Base-by-base conservation (phyloP, 2,329 filamentous ascomycete species). In the Scopulariopsis brevicaulis region DNA sequence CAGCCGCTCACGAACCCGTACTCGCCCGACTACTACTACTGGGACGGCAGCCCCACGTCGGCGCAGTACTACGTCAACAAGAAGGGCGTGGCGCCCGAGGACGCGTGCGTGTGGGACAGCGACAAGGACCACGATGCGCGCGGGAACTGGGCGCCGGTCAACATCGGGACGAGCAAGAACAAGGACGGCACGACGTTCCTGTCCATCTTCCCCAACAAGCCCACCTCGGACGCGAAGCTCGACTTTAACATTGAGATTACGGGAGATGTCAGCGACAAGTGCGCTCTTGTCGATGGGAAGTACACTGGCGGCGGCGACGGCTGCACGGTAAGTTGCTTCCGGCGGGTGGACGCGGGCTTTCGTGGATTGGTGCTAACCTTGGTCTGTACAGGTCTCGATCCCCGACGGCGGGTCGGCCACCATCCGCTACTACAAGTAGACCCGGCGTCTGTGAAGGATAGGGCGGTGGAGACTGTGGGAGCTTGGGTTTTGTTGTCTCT, bases 11-110 rank as follows among this genome's bases (percentile, higher is more conserved):
- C 89, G 68, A 93, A 90, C 77, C 88, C 93, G 53, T 74, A 87
- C 63, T 83, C 85, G 60, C 69, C 70, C 54, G 78, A 75, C 55
- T 96, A 93, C 78, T 97, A 91, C 77, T 73, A 78, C 61, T 96
- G 90, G 89, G 64, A 89, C 66, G 82, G 82, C 65, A 80, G 81
- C 70, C 65, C 75, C 55, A 97, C 94, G 56, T 92, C 90, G 54
- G 92, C 92, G 52, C 94, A 97, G 75, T 97, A 96, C 81, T 99
- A 99, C 70, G 82, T 97, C 74, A 97, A 97, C 82, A 88, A 88
- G 66, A 80, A 83, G 65, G 91, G 90, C 60, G 77, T 87, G 57
- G 65, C 73, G 20, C 74, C 84, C 59, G 70, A 83, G 63, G 73
- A 92, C 14, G 89, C 83, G 55, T 99, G 94, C 75, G 73, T 81